Conservation (phyloP, 1,284 basidiomycete species). For the Fomes fomentarius region DNA sequence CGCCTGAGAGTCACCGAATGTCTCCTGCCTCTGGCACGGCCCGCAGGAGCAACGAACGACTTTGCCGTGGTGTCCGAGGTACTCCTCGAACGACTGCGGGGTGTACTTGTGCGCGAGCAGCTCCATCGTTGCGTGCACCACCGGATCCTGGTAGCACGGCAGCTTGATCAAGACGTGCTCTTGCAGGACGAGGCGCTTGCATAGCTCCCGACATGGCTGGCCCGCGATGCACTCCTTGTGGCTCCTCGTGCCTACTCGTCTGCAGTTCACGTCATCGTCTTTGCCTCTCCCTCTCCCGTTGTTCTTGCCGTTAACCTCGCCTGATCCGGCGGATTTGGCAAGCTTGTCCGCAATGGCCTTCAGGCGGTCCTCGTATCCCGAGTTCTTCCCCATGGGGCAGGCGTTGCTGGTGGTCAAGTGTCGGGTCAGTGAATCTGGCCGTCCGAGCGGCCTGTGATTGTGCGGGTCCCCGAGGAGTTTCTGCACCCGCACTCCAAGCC, state of each 20-base stretch:
- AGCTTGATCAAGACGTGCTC: background rate
- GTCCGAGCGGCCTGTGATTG: background rate
- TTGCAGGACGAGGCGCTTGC: no score
- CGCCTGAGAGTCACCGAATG: no score
- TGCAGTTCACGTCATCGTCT: no score
- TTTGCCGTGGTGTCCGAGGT: background rate
- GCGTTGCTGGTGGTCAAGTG: background rate
- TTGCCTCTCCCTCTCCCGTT: no score
- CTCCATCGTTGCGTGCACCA: background rate
- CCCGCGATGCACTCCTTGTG: no score
- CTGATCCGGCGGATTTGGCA: no score
- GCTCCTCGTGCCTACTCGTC: no score
- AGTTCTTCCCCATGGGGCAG: no score
- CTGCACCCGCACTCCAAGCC: background rate
- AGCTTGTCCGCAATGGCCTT: no score
- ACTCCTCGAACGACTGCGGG: background rate
- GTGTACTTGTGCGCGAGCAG: background rate
- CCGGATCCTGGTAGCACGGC: slow-evolving; percentile 6
- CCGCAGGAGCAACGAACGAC: background rate
- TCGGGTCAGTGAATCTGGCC: background rate
- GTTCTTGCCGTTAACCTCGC: no score
- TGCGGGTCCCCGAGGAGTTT: background rate
- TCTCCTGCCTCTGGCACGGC: background rate
- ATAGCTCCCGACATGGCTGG: no score
- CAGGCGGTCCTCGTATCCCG: no score